phyloP scores from a whole-genome alignment of 2,329 filamentous ascomycete species.

The Fusarium tjaetaba region DNA sequence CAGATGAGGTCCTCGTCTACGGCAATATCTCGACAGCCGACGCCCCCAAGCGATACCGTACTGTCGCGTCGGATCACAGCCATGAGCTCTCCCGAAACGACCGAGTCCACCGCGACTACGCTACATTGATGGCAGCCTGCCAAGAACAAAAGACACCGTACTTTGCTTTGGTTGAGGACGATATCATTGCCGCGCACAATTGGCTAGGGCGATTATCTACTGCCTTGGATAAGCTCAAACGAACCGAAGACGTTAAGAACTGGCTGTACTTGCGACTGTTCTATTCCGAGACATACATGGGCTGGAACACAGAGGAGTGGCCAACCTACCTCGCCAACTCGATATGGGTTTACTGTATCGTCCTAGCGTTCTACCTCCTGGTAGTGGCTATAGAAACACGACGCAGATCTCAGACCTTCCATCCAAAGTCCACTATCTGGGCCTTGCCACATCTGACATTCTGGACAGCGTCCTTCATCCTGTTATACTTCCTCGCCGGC shows the following conservation, averaged over 20 bases:
- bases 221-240: slow-evolving; percentile 21
- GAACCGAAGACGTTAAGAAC: slow-evolving; percentile 29
- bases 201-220: slow-evolving; percentile 43
- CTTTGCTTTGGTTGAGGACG: slow-evolving; percentile 48
- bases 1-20: slow-evolving; percentile 47
- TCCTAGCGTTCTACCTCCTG: slow-evolving; percentile 26
- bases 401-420: not conserved
- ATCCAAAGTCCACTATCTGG: not conserved
- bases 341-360: not conserved
- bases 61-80: rapidly evolving
- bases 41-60: rapidly evolving
- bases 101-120: slow-evolving; percentile 44
- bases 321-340: slow-evolving; percentile 35
- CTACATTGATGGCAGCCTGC: slow-evolving; percentile 41
- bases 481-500: slow-evolving; percentile 45
- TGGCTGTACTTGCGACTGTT: slow-evolving; percentile 50
- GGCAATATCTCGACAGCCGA: not conserved
- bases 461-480: slow-evolving; percentile 41
- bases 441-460: slow-evolving; percentile 30
- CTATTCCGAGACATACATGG: slow-evolving; percentile 49
- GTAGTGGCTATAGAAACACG: slow-evolving; percentile 14
- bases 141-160: slow-evolving; percentile 37
- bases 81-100: slow-evolving; percentile 26
- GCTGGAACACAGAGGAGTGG: slow-evolving; percentile 51
- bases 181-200: slow-evolving; percentile 45